A percentile compares a stretch with the other conserved stretches of the same genome.
phyloP scores from a whole-genome alignment of 441 rosid genomes.

The Erysimum pusillum region DNA sequence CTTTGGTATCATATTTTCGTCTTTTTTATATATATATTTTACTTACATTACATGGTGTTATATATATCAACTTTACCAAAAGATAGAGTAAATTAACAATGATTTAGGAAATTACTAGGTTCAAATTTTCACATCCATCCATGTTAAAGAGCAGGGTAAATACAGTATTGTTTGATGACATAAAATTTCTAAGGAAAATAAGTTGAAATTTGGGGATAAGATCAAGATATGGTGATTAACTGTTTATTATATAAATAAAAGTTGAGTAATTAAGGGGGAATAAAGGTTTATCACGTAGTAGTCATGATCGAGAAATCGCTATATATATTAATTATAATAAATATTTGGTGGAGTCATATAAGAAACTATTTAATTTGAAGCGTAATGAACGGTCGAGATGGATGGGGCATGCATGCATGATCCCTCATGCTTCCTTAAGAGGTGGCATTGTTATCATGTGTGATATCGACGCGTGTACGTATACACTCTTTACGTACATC shows the following conservation, averaged over 20 bases:
- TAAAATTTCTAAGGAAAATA: not conserved
- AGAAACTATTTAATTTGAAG: slow-evolving; percentile 14
- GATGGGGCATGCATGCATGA: slow-evolving; percentile 48
- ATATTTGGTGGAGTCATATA: slow-evolving; percentile 30
- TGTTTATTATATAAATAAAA: not conserved
- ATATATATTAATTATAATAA: slow-evolving; percentile 1
- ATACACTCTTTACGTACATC: slow-evolving; percentile 38
- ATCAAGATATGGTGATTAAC: slow-evolving; percentile 19
- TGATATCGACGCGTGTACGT: slow-evolving; percentile 40
- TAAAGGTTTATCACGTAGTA: slow-evolving; percentile 42
- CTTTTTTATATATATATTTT: not conserved
- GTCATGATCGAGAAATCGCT: slow-evolving; percentile 33
- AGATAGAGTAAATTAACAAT: not conserved
- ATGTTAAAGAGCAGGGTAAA: not conserved
- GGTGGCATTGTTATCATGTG: slow-evolving; percentile 49
- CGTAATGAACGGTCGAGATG: slow-evolving; percentile 45
- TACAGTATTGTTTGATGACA: not conserved
- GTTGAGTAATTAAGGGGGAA: slow-evolving; percentile 23
- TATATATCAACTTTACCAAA: too few relatives aligned
- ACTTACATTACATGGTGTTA: not conserved
- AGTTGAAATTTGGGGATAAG: slow-evolving; percentile 34
- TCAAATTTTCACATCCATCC: not conserved
- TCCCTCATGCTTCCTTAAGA: slow-evolving; percentile 46
- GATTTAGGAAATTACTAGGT: not conserved
- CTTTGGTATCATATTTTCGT: not conserved